Evolutionary conservation across 257 asterid genomes (phyloP).

Genomic region (Forsythia suspensa): DNA sequence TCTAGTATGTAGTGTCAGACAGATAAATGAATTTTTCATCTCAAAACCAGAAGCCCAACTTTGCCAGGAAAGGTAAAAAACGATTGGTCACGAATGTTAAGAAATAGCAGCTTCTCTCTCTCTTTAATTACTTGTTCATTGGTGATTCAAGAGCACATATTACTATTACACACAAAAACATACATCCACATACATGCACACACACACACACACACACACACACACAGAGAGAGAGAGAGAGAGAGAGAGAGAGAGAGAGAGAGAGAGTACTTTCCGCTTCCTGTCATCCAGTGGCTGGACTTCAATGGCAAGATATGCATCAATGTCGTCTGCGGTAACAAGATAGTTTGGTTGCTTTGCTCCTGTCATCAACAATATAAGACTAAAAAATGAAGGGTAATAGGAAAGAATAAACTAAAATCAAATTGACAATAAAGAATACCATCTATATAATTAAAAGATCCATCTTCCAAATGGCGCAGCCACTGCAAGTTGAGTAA

Average conservation of each 20-base stretch:
- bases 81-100: not conserved
- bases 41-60: not conserved
- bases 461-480: constrained; percentile 93
- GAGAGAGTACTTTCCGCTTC: constrained; percentile 79
- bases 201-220: constrained; percentile 7
- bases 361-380: constrained; percentile 51
- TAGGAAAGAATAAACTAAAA: constrained; percentile 13
- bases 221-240: no score
- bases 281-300: constrained; percentile 96
- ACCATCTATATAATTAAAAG: constrained; percentile 90
- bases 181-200: not conserved
- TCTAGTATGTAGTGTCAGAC: not conserved
- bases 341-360: constrained; percentile 95
- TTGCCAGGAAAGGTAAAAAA: not conserved
- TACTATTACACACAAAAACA: not conserved
- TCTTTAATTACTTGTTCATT: not conserved
- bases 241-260: not conserved
- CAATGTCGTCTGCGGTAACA: constrained; percentile 93
- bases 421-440: constrained; percentile 24
- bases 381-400: constrained; percentile 16
- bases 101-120: not conserved
- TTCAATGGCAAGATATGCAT: constrained; percentile 91
- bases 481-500: constrained; percentile 83
- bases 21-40: not conserved
- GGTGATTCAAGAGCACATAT: not conserved